Percentiles rank a stretch among this genome's conserved stretches.
phyloP scores from a whole-genome alignment of 768 basidiomycete species.

The Pluteus cervinus region DNA sequence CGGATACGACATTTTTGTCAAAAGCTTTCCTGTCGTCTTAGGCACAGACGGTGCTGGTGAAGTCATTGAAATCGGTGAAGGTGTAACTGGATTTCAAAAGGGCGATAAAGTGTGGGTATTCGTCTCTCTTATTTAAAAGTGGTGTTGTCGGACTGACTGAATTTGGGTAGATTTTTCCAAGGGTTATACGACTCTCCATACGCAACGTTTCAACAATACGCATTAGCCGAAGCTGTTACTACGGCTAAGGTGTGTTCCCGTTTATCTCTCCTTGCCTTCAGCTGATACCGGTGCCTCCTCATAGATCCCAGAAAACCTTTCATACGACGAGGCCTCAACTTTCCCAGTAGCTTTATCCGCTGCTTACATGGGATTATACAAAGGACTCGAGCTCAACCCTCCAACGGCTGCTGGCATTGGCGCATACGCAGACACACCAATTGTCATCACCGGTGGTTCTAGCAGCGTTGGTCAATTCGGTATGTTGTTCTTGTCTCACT shows the following conservation, averaged over 20 bases:
- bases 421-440: conserved; percentile 6
- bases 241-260: conserved; percentile 22
- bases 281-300: conserved; percentile 1
- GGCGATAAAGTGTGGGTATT: conserved; percentile 28
- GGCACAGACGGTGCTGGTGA: conserved; percentile 36
- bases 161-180: conserved; percentile 23
- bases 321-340: conserved; percentile 37
- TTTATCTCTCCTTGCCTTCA: conserved; percentile 1
- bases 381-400: conserved; percentile 11
- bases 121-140: too few species aligned
- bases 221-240: conserved; percentile 24
- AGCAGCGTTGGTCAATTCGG: conserved; percentile 25
- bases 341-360: conserved; percentile 37
- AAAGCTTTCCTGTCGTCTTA: conserved; percentile 29
- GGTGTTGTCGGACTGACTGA: background rate
- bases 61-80: conserved; percentile 32
- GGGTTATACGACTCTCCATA: conserved; percentile 27
- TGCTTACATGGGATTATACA: too few species aligned
- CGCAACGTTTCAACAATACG: conserved; percentile 30
- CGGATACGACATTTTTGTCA: conserved; percentile 20
- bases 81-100: conserved; percentile 22
- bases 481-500: conserved; percentile 1
- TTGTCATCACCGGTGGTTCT: conserved; percentile 17
- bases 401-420: conserved; percentile 6
- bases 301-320: conserved; percentile 33